Base-by-base conservation (phyloP, 2,329 filamentous ascomycete species). In the Neofusicoccum sp. region DNA sequence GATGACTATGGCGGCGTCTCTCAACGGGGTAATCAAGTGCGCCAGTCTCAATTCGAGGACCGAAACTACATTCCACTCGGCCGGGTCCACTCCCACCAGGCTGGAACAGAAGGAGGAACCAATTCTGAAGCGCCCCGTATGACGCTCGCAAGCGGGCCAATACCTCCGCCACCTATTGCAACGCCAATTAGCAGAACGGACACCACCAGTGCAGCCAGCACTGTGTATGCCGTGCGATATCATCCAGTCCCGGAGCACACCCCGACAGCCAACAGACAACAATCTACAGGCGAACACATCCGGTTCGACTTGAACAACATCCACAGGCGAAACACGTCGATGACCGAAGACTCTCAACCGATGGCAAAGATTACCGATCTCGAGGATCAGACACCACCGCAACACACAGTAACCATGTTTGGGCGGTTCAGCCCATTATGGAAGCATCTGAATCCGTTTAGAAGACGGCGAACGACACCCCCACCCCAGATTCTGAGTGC, bases 211-310 rank as follows among this genome's bases (percentile, higher is more conserved):
- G 84, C 84, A 7, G 82, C 81, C 28, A 87, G 85, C 63, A 88
- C 86, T 1, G 82, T 87, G 4, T 88, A 88, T 67, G 82, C 84
- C 56, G 81, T 88, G 31, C 82, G 82, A 31, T 86, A 87, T 67
- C 83, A 87, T 66, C 79, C 83, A 12, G 76, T 82, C 7, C 20
- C 58, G 4, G 48, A 60, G 3, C 16, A 38, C 3, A 74, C 75
- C 14, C 80, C 79, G 53, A 76, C 77, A 61, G 81, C 78, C 40
- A 80, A 72, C 53, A 71, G 30, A 71, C 71, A 38, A 66, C 70
- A 44, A 28, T 33, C 40, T 4, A 61, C 41, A 12, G 16, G 3
- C n/a, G 67, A 70, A 14, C 64, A 66, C 7, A 65, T 61, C 14
- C 41, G 51, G 16, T 54, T 61, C 14, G 59, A 57, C 20, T 20